These are phyloP conservation scores for Fallopia convolvulus DNA, from an alignment of 148 eudicot species.

Conservation along the genomic window DNA sequence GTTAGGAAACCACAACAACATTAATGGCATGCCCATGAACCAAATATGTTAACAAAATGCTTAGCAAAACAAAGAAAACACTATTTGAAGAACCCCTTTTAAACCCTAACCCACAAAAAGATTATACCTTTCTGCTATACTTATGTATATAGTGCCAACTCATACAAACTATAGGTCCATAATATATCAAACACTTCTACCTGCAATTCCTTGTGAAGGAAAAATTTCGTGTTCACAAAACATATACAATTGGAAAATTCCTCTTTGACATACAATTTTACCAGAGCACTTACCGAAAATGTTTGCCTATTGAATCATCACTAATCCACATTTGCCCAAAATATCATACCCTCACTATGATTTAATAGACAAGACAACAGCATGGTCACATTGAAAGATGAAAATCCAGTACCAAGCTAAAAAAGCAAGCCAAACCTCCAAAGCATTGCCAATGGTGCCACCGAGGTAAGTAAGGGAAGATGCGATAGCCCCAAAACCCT, in stretches of 20 bases:
- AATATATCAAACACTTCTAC: neutral
- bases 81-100: neutral
- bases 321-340: neutral
- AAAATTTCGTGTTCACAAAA: neutral
- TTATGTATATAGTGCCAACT: neutral
- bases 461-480: constrained; percentile 62
- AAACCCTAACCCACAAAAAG: neutral
- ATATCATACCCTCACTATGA: neutral
- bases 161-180: neutral
- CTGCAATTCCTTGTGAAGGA: neutral
- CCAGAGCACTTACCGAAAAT: neutral
- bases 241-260: neutral
- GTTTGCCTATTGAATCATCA: neutral
- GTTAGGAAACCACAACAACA: neutral
- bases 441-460: constrained; percentile 62
- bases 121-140: neutral
- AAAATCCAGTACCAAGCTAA: neutral
- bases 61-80: neutral
- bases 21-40: neutral
- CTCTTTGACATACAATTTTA: neutral
- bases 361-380: neutral
- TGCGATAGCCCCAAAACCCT: constrained; percentile 61
- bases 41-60: neutral
- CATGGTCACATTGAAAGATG: neutral
- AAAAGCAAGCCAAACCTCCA: constrained; percentile 47